Evolutionary conservation across 257 asterid species (phyloP).

Genomic region (Ilex aquifolium): DNA sequence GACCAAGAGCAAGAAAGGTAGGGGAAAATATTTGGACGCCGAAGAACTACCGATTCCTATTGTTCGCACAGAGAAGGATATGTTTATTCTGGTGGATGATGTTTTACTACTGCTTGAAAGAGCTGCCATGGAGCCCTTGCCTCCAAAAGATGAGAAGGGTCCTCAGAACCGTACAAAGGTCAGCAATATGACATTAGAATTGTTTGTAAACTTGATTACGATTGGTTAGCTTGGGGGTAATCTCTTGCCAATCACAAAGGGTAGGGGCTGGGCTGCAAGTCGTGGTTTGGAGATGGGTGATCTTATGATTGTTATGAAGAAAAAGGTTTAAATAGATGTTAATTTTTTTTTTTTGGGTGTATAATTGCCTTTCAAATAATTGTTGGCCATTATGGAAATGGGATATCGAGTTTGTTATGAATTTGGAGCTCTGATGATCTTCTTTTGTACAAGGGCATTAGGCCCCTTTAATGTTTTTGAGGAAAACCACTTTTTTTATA

Average conservation of each 20-base stretch:
- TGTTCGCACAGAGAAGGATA: constrained; percentile 59
- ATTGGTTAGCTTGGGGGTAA: background rate
- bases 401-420: too few relatives aligned
- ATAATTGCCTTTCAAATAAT: too few relatives aligned
- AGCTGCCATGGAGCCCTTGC: constrained; percentile 84
- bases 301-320: too few relatives aligned
- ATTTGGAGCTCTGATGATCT: too few relatives aligned
- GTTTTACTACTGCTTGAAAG: constrained; percentile 79
- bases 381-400: too few relatives aligned
- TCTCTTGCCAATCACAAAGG: background rate
- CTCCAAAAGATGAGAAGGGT: constrained; percentile 94
- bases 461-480: too few relatives aligned
- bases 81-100: constrained; percentile 79
- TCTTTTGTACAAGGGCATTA: too few relatives aligned
- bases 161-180: constrained; percentile 95
- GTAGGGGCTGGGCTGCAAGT: too few relatives aligned
- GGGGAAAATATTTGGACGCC: constrained; percentile 42
- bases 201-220: background rate
- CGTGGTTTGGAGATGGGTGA: too few relatives aligned
- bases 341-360: too few relatives aligned
- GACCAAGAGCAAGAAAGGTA: constrained; percentile 54
- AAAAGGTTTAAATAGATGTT: too few relatives aligned
- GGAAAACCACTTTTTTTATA: too few relatives aligned
- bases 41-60: constrained; percentile 62
- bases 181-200: constrained; percentile 8